phyloP scores from a whole-genome alignment of 2,329 filamentous ascomycete species.

The Talaromyces sp. region DNA sequence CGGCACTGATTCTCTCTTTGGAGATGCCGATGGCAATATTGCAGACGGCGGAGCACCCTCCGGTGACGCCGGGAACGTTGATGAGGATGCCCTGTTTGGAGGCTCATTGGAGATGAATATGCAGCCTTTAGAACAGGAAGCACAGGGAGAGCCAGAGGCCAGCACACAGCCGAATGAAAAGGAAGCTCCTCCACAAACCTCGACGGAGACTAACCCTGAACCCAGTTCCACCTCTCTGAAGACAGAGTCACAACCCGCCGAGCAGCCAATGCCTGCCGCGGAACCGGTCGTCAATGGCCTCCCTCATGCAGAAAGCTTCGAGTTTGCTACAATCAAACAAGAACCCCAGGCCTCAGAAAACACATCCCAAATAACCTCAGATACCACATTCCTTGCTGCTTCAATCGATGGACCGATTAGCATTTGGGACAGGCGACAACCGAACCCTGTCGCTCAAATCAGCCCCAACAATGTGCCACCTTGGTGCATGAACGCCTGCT shows the following conservation, averaged over 20 bases:
- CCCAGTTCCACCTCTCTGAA: not conserved
- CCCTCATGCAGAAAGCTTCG: conserved; percentile 39
- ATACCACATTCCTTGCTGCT: conserved; percentile 81
- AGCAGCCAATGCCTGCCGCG: conserved; percentile 21
- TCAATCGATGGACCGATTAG: conserved; percentile 46
- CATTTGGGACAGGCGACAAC: conserved; percentile 56
- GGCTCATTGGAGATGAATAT: conserved; percentile 61
- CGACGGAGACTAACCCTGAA: conserved; percentile 14
- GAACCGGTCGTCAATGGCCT: conserved; percentile 30
- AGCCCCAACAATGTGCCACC: conserved; percentile 72
- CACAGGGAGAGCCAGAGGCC: conserved; percentile 27
- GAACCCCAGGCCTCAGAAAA: conserved; percentile 21
- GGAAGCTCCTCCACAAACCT: conserved; percentile 8
- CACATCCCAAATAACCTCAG: conserved; percentile 48
- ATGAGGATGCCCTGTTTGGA: conserved; percentile 80
- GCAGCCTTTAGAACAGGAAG: conserved; percentile 47
- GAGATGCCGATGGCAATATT: conserved; percentile 62
- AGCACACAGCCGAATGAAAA: conserved; percentile 17
- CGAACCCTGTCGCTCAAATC: conserved; percentile 73
- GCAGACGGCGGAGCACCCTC: conserved; percentile 43
- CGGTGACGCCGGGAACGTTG: conserved; percentile 64
- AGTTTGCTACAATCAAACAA: conserved; percentile 19
- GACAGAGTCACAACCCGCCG: conserved; percentile 11
- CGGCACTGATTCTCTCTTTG: conserved; percentile 83
- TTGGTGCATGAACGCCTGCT: conserved; percentile 97